Base-by-base conservation (phyloP, 805 yeast genomes). In the Yamadazyma insecticola region DNA sequence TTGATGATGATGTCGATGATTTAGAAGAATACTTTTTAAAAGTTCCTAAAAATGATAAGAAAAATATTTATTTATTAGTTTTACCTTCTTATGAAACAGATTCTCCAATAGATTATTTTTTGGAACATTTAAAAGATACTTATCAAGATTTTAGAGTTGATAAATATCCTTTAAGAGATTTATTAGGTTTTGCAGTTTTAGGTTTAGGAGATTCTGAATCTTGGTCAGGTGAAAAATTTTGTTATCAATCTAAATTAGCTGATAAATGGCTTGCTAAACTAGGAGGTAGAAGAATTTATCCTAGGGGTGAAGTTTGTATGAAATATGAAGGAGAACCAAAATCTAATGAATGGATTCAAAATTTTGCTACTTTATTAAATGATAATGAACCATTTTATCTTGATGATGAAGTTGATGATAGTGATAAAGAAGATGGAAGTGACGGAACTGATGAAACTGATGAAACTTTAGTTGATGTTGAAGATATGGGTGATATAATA, bases 81-180 rank as follows among this genome's bases (percentile, higher is more conserved):
- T 63, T 88, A 19, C 97, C 97, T 2, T 86, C 96, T 0, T 88
- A 88, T 51, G 96, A 87, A 43, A 83, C 89, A 0, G 97, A 88
- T 53, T 84, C 94, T 1, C 96, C 97, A 10, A 69, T 89, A 19
- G 97, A 88, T 55, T 89, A 77, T 50, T 86, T 87, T 54, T 61
- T 88, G 35, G 94, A 85, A 46, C 78, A 84, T 26, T 63, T 88
- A 43, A 70, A 75, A 40, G 96, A 88, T 33, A 86, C 94, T 2
- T 75, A 75, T 39, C 80, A 81, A 39, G 97, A 88, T 54, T 86
- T 86, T 61, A 70, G 96, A 43, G 74, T 88, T 20, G 95, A 87
- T 50, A 84, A 84, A 39, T 78, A 75, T 42, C 96, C 96, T 3
- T 61, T 88, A 45, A 63, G 73, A 18, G 57, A 68, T 23, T 53